Conservation (phyloP, 768 basidiomycete species). For the Boletus rubescentipes region DNA sequence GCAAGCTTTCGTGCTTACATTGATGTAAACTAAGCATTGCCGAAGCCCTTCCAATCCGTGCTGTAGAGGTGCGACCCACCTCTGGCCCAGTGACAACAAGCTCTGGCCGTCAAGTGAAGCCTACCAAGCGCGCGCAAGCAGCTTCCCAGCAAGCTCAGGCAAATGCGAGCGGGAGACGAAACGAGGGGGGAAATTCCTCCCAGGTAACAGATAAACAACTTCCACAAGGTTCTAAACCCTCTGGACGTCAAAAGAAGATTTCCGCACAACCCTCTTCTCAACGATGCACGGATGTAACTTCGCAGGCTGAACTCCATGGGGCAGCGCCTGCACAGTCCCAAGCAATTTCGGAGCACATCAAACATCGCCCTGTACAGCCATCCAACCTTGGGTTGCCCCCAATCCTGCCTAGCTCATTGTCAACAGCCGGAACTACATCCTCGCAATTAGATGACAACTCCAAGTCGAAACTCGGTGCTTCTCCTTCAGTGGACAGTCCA, state of each 20-base stretch:
- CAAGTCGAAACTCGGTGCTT: not conserved
- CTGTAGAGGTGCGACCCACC: constrained; percentile 1
- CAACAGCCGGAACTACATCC: not conserved
- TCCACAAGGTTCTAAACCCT: not conserved
- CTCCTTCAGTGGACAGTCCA: not conserved
- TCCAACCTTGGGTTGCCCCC: constrained; percentile 18
- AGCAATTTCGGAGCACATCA: not conserved
- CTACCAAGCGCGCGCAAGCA: constrained; percentile 17
- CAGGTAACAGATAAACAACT: not conserved
- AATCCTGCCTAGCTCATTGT: not conserved
- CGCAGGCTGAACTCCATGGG: not conserved
- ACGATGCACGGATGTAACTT: not conserved
- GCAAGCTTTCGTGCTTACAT: not conserved
- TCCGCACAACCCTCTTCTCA: not conserved
- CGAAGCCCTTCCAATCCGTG: constrained; percentile 14
- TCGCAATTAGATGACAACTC: not conserved
- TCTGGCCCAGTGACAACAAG: constrained; percentile 16
- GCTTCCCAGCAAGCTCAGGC: constrained; percentile 1
- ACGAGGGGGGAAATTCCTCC: constrained; percentile 1
- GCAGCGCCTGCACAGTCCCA: not conserved
- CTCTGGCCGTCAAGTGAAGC: constrained; percentile 27
- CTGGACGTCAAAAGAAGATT: not conserved
- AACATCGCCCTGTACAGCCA: constrained; percentile 1
- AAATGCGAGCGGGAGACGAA: not conserved
- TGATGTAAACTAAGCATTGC: constrained; percentile 5